Conservation (phyloP, 2,329 filamentous ascomycete species). For the Hirsutella rhossiliensis region DNA sequence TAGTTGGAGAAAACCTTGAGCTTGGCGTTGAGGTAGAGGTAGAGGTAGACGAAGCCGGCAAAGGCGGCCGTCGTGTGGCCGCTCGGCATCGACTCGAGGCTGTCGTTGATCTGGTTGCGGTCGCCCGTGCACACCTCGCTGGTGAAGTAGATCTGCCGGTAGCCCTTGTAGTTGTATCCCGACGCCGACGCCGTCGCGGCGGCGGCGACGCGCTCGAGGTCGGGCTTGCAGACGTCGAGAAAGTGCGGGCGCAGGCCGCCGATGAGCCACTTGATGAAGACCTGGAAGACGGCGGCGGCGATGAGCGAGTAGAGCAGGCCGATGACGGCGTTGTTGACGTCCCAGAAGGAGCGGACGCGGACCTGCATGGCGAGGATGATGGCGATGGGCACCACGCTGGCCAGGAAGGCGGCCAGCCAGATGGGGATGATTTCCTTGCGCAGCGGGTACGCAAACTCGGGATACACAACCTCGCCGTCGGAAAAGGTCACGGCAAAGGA, state of each 20-base stretch:
- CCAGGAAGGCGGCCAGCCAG: constrained; percentile 56
- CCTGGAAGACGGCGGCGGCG: constrained; percentile 61
- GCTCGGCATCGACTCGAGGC: constrained; percentile 58
- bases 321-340: constrained; percentile 57
- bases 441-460: constrained; percentile 58
- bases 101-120: constrained; percentile 50
- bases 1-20: constrained; percentile 64
- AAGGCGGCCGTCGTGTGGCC: constrained; percentile 66
- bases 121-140: constrained; percentile 59
- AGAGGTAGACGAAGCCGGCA: constrained; percentile 58
- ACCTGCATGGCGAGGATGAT: constrained; percentile 56
- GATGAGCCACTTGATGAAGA: constrained; percentile 65
- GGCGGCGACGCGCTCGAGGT: constrained; percentile 9
- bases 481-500: constrained; percentile 52
- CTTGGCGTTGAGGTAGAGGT: constrained; percentile 66
- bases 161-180: constrained; percentile 37
- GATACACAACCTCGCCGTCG: constrained; percentile 57
- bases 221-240: constrained; percentile 55
- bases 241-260: constrained; percentile 64
- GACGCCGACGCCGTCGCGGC: constrained; percentile 8
- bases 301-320: constrained; percentile 61
- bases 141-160: constrained; percentile 53
- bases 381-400: constrained; percentile 50
- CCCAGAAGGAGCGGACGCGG: constrained; percentile 56
- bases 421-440: constrained; percentile 61